Percentiles rank a stretch among this genome's conserved stretches.
These are phyloP conservation scores for Colletotrichum abscissum DNA, from an alignment of 2,329 filamentous ascomycete species.

Conservation along the genomic window DNA sequence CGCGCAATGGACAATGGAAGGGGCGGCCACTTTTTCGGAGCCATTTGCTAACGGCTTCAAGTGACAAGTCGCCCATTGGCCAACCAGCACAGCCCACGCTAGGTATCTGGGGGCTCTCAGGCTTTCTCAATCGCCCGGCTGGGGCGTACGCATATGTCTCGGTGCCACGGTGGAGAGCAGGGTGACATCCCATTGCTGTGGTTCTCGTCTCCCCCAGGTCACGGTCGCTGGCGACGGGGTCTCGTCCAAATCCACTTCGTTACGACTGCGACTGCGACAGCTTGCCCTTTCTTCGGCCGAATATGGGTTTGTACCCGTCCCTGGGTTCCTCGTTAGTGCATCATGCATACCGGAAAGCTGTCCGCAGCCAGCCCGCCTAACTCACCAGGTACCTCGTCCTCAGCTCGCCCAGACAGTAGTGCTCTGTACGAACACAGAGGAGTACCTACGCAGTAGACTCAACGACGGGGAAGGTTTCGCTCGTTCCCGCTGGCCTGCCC, in stretches of 20 bases:
- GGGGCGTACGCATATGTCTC: constrained; percentile 1
- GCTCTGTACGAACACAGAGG: no score
- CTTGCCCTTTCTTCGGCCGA: neutral
- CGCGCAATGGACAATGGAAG: constrained; percentile 11
- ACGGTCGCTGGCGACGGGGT: neutral
- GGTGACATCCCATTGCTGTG: constrained; percentile 16
- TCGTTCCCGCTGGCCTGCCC: constrained; percentile 9
- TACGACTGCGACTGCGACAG: neutral
- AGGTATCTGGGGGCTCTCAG: constrained; percentile 26
- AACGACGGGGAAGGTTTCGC: constrained; percentile 14
- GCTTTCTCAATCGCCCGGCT: constrained; percentile 25
- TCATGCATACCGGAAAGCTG: constrained; percentile 20
- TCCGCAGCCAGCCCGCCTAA: constrained; percentile 10
- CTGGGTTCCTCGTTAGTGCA: constrained; percentile 18
- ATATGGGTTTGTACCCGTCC: constrained; percentile 13
- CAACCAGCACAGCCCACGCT: constrained; percentile 30
- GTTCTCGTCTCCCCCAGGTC: constrained; percentile 8
- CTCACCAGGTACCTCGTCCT: neutral
- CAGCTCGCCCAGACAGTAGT: neutral
- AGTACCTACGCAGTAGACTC: neutral
- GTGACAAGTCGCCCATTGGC: constrained; percentile 28
- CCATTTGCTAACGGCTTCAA: constrained; percentile 35
- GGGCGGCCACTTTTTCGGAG: constrained; percentile 31
- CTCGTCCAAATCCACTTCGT: neutral
- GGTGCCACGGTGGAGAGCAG: constrained; percentile 15